Base-by-base conservation (phyloP, 2,329 filamentous ascomycete genomes). In the Cercospora sp. region DNA sequence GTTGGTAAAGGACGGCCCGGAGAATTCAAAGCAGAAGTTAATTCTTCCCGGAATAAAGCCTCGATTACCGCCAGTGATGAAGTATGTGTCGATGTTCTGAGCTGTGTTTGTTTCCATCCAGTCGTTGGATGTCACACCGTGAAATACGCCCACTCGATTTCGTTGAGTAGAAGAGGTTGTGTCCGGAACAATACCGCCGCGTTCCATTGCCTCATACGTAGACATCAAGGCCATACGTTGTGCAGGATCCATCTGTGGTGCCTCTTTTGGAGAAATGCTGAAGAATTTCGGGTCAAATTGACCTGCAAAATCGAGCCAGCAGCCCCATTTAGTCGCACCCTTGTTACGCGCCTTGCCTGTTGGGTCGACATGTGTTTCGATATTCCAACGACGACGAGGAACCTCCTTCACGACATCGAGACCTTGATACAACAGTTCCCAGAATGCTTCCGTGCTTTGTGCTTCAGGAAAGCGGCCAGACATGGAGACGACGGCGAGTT, bases 1-100 rank as follows among this genome's bases (percentile, higher is more conserved):
- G 58, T 92, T 84, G 62, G 86, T 90, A 75, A 88, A 89, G 23
- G 88, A 91, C 0, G 90, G 90, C 0, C 91, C 91, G 48, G 85
- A 87, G 78, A 92, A 93, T 73, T 91, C 90, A 79, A 69, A 67
- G 61, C 62, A 68, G 63, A 68, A 70, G 30, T 70, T 72, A 58
- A 72, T 65, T 16, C 71, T 70, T 28, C 92, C 78, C 89, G 90
- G 79, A 8, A 61, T 61, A 16, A 61, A 61, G 23, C 30, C 59
- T 42, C 59, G 59, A 16, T 61, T 61, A 3, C 59, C 59, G 16
- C 75, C 75, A 10, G 71, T 67, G 40, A 72, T 67, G 62, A 64
- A 55, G 61, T 65, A 71, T 2, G 74, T 76, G 20, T 64, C 66
- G 55, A 77, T 65, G 16, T 74, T 68, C 61, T 78, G 76, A 4